Base-by-base conservation (phyloP, 208 protist species). In the Trypanosoma platydactyli region DNA sequence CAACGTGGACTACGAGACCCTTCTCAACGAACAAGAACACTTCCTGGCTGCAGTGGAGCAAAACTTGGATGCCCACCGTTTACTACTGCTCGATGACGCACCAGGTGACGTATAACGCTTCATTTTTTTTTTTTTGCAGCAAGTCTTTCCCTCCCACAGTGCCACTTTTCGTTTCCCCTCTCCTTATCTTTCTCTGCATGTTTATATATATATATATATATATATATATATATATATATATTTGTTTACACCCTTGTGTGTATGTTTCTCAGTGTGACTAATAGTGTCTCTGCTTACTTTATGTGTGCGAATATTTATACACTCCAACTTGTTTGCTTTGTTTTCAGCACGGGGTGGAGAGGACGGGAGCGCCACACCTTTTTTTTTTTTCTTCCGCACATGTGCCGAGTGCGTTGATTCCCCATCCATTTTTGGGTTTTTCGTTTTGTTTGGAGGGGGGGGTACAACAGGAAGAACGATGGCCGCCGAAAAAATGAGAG, bases 1-100 rank as follows among this genome's bases (percentile, higher is more conserved):
- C 22, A 48, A 59, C 22, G 72, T 78, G 53, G 53, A 78, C 53
- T 78, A 78, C 52, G 65, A 78, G n/a, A 30, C 20, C 12, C 33
- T 72, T 13, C 24, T 78, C 20, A 18, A 44, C 20, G 52, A 78
- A n/a, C 72, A 78, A 44, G 65, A 63, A 24, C 40, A 25, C 18
- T 24, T 78, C 9, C 40, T 77, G 25, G 58, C 45, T 20, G 35
- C 11, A 5, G 56, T 51, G 6, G 65, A 71, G 56, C 18, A 20
- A 7, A 41, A 48, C 16, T 56, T 63, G 53, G 22, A 18, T n/a
- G 54, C 62, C 5, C 64, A 55, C 44, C 29, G 29, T 11, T 20
- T 42, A 2, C 1, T 2, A 6, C 16, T 53, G 27, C 29, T 60
- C 15, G 64, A 61, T 44, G 25, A 20, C 20, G 24, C 62, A 24